Evolutionary conservation across 164 flowering plant species (phyloP).

Genomic region (Sedum album): DNA sequence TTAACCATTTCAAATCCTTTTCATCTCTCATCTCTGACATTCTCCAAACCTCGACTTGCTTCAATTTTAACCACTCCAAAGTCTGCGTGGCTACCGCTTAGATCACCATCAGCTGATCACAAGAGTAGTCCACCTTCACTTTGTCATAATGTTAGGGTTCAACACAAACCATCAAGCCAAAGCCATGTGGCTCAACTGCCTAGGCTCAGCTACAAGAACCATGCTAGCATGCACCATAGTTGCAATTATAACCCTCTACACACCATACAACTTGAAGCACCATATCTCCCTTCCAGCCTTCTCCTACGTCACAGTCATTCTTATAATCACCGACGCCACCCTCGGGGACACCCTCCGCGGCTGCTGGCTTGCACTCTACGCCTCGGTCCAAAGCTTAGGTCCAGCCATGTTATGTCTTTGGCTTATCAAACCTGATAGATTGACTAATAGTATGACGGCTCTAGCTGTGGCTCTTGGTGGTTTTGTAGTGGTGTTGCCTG

Average conservation of each 20-base stretch:
- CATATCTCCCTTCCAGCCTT: constrained; percentile 57
- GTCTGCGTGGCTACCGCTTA: not conserved
- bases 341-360: constrained; percentile 60
- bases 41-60: not conserved
- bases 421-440: constrained; percentile 45
- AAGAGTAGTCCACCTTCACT: not conserved
- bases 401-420: constrained; percentile 52
- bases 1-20: not conserved
- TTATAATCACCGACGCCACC: constrained; percentile 49
- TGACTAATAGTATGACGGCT: constrained; percentile 24
- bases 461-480: constrained; percentile 40
- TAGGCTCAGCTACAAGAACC: constrained; percentile 52
- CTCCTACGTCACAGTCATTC: constrained; percentile 56
- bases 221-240: constrained; percentile 63
- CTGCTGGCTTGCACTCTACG: constrained; percentile 50
- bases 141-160: not conserved
- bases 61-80: not conserved
- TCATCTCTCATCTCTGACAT: not conserved
- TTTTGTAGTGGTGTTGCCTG: constrained; percentile 49
- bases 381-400: constrained; percentile 38
- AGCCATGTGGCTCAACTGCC: constrained; percentile 42
- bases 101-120: not conserved
- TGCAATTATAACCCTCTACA: constrained; percentile 46
- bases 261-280: constrained; percentile 29
- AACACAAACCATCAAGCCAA: constrained; percentile 17